Percentiles rank a stretch among this genome's conserved stretches.
Conservation (phyloP, 2,329 filamentous ascomycete genomes). For the Penicillium sp. region DNA sequence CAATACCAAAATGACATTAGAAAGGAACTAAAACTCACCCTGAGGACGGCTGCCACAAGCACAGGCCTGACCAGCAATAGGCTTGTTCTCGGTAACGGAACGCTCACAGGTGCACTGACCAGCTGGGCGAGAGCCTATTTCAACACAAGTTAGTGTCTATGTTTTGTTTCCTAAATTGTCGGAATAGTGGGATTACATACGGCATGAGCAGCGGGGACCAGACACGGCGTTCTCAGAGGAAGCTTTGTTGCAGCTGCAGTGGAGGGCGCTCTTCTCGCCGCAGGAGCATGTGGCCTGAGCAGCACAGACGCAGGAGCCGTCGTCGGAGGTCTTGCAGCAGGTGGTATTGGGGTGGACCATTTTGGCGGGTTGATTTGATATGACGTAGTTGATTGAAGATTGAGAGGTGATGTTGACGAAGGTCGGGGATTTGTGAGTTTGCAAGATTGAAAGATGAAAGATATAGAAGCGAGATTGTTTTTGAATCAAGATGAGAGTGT, state of each 20-base stretch:
- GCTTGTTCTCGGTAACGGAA: conserved; percentile 66
- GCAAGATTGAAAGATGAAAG: not conserved
- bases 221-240: conserved; percentile 68
- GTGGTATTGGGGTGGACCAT: conserved; percentile 50
- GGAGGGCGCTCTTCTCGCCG: conserved; percentile 79
- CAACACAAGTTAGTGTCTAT: not conserved
- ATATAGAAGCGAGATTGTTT: not conserved
- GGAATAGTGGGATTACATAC: conserved; percentile 44
- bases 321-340: conserved; percentile 59
- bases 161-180: not conserved
- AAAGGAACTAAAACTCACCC: conserved; percentile 51
- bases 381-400: not conserved
- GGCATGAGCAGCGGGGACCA: conserved; percentile 79
- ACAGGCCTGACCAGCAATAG: conserved; percentile 61
- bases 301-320: conserved; percentile 57
- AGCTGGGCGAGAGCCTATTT: conserved; percentile 65
- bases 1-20: not conserved
- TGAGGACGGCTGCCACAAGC: conserved; percentile 72
- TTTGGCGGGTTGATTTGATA: conserved; percentile 23
- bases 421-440: not conserved
- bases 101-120: conserved; percentile 80
- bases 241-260: conserved; percentile 82
- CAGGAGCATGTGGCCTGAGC: conserved; percentile 74
- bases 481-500: not conserved
- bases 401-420: not conserved